These are phyloP conservation scores for Puccinia triticina DNA, from an alignment of 1,284 basidiomycete genomes.

Conservation along the genomic window DNA sequence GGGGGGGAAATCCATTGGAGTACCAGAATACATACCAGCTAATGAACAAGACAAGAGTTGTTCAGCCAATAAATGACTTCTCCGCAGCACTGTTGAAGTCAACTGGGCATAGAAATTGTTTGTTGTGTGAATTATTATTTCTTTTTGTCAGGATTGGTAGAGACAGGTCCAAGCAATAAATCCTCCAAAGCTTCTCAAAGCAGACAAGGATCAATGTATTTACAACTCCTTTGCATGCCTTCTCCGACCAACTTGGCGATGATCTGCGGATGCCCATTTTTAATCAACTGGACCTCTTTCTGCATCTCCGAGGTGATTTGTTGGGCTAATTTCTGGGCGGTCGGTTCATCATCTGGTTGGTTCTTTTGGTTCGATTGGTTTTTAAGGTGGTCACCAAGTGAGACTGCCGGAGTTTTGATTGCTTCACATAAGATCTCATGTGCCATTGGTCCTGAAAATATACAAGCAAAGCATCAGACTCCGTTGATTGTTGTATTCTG, in stretches of 20 bases:
- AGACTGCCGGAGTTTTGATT: not conserved
- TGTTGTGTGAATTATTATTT: not conserved
- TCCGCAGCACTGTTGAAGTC: too few relatives aligned
- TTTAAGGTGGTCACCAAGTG: conserved; percentile 27
- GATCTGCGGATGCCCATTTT: conserved; percentile 76
- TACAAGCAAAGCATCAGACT: not conserved
- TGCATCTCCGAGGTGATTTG: conserved; percentile 61
- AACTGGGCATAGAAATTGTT: too few relatives aligned
- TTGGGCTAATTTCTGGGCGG: conserved; percentile 9
- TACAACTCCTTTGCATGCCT: conserved; percentile 82
- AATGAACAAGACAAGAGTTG: too few relatives aligned
- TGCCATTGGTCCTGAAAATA: conserved; percentile 28
- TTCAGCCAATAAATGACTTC: too few relatives aligned
- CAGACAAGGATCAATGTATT: conserved; percentile 70
- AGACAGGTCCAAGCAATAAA: not conserved
- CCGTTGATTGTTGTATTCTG: not conserved
- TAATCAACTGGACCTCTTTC: conserved; percentile 71
- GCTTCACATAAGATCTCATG: conserved; percentile 32
- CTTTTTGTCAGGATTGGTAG: not conserved
- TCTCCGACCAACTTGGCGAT: conserved; percentile 83
- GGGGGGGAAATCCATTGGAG: too few relatives aligned
- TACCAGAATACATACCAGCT: too few relatives aligned
- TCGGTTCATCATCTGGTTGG: not conserved
- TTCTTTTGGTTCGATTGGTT: not conserved
- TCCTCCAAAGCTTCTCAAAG: conserved; percentile 55